Base-by-base conservation (phyloP, 2,329 filamentous ascomycete species). In the Scedosporium aurantiacum region DNA sequence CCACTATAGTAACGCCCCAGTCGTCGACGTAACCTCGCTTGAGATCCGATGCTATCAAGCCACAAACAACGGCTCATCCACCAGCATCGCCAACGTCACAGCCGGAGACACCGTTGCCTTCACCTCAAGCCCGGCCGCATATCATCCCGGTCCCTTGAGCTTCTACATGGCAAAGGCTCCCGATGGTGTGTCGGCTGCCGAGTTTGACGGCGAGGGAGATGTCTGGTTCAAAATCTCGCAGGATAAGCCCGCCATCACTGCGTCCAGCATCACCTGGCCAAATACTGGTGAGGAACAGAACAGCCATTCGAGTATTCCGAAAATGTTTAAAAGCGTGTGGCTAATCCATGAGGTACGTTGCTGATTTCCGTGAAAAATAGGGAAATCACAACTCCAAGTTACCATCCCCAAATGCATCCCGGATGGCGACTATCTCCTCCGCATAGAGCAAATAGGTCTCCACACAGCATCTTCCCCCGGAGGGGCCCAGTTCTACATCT, bases 381-480 rank as follows among this genome's bases (percentile, higher is more conserved):
- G 71, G 37, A 68, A 67, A 27, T 61, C 64, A 14, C 68, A 70
- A 27, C 69, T 78, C 61, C 69, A 70, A 56, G 74, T 79, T 45
- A 71, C 68, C 43, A 74, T 80, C 54, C 77, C 78, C 14, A 65
- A 66, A 47, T 78, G 74, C 61, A 73, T 79, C 14, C 70, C 73
- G 0, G 67, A 76, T 21, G 78, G 78, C 60, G 76, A 79, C 63
- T 80, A 80, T 65, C 73, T 80, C 25, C 68, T 80, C 5, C 74
- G 78, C 12, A 74, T 76, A n/a, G 78, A 80, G 68, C 77, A 80
- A 63, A 75, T 80, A 60, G 78, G 72, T 2, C 71, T 80, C 6
- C 78, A 80, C 67, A 69, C 67, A 57, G 77, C 78, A 2, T 67
- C 72, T 45, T 66, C 66, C 8, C 66, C 68, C 4, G 73, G 74